Base-by-base conservation (phyloP, 441 rosid genomes). In the Oxalis stricta region DNA sequence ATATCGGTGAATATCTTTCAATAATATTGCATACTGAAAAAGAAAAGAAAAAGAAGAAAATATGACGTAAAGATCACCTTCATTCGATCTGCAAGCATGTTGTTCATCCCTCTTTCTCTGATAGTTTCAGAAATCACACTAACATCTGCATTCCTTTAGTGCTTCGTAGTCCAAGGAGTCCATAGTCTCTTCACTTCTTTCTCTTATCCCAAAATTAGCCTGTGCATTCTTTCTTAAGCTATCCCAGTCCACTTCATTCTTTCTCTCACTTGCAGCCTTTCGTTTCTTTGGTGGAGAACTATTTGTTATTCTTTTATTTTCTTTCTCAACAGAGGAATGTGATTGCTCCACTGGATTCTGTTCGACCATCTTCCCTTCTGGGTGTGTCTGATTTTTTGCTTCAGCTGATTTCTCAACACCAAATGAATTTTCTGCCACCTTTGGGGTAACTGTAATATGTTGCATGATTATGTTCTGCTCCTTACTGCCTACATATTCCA, bases 101-200 rank as follows among this genome's bases (percentile, higher is more conserved):
- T 73, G 67, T 87, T 88, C 94, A 87, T 88, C 26, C 99, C 99
- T 52, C 99, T 68, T 52, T 71, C 95, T 68, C 70, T 84, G 33
- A 92, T 92, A 23, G 82, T 44, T 0, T 71, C 60, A 26, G 97
- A 56, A 44, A 92, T 76, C 59, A 71, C 75, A 10, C 43, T 31
- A 33, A 76, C 62, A 28, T 43, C 42, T 33, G 84, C 84, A 30
- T 59, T 31, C 63, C 97, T 80, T n/a, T 64, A 92, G 20, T 45
- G 91, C 89, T 73, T 84, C 91, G 43, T 80, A 87, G 71, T 92
- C 95, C 33, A 87, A 32, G 24, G 97, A 76, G 71, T 92, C 96
- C 80, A 56, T 68, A 15, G 69, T 48, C 19, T 76, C 79, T 46
- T 52, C 31, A 52, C 70, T 68, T 70, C 77, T 72, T 65, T 76